Conservation (phyloP, 2,329 filamentous ascomycete species). For the Pseudogymnoascus sp. region DNA sequence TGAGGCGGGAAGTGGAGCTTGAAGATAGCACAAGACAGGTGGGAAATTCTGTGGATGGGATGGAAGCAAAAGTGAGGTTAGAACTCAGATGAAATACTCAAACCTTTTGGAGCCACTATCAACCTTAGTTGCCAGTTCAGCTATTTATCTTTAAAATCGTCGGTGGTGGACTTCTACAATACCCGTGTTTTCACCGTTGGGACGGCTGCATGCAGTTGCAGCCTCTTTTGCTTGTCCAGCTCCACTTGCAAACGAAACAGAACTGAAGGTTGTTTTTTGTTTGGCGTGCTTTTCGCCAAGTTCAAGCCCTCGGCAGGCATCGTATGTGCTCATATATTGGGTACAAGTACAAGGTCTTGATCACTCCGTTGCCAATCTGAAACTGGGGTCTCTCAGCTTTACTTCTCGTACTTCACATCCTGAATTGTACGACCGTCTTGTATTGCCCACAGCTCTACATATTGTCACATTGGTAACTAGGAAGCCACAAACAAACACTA, state of each 20-base stretch:
- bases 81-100: slow-evolving; percentile 34
- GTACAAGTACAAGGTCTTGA: background rate
- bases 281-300: background rate
- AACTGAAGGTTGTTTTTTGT: background rate
- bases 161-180: background rate
- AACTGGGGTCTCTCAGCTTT: background rate
- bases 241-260: background rate
- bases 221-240: background rate
- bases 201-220: background rate
- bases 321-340: background rate
- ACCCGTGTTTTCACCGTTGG: background rate
- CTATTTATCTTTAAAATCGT: background rate
- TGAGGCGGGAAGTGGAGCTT: slow-evolving; percentile 72
- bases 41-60: slow-evolving; percentile 73
- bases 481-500: background rate
- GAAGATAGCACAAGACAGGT: slow-evolving; percentile 71
- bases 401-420: background rate
- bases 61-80: slow-evolving; percentile 62
- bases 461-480: background rate
- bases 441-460: background rate
- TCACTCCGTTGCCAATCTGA: background rate
- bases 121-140: slow-evolving; percentile 17
- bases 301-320: background rate
- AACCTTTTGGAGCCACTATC: background rate
- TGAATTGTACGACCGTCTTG: background rate